These are phyloP conservation scores for Xylariomycetidae sp. DNA, from an alignment of 2,329 filamentous ascomycete species.

Conservation along the genomic window DNA sequence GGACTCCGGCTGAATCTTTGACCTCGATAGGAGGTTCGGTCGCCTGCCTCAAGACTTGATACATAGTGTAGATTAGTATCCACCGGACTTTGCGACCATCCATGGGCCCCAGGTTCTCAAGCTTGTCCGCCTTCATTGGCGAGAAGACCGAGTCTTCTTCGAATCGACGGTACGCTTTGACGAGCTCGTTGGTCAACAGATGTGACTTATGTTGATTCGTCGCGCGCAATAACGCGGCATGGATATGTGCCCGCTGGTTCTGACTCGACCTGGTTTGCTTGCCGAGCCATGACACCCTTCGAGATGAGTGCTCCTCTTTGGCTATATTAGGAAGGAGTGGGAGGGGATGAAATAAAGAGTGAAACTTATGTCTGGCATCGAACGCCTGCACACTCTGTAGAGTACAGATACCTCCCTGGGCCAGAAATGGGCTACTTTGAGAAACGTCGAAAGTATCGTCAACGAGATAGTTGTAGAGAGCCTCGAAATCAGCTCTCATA, in stretches of 20 bases:
- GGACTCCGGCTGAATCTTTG: constrained; percentile 46
- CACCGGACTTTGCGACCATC: constrained; percentile 75
- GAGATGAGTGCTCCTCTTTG: constrained; percentile 12
- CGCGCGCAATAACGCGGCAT: constrained; percentile 48
- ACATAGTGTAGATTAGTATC: constrained; percentile 68
- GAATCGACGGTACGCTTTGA: constrained; percentile 65
- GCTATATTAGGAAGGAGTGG: constrained; percentile 57
- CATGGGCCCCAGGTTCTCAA: constrained; percentile 51
- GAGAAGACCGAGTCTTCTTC: constrained; percentile 54
- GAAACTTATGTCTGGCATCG: constrained; percentile 55
- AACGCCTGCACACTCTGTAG: constrained; percentile 65
- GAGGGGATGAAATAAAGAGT: constrained; percentile 58
- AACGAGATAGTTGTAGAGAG: constrained; percentile 66
- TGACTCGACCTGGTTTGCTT: constrained; percentile 37
- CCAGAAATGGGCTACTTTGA: constrained; percentile 46
- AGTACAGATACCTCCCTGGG: constrained; percentile 65
- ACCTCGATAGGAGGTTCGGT: constrained; percentile 59
- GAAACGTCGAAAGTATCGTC: constrained; percentile 52
- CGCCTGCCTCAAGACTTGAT: constrained; percentile 67
- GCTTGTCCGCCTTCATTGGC: constrained; percentile 49
- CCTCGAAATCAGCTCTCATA: constrained; percentile 67
- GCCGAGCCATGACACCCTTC: constrained; percentile 38
- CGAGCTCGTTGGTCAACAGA: constrained; percentile 48
- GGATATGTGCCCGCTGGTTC: constrained; percentile 44
- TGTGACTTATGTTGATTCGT: constrained; percentile 39